Evolutionary conservation across 306 rosid species (phyloP).

Genomic region (Casuarina glauca): DNA sequence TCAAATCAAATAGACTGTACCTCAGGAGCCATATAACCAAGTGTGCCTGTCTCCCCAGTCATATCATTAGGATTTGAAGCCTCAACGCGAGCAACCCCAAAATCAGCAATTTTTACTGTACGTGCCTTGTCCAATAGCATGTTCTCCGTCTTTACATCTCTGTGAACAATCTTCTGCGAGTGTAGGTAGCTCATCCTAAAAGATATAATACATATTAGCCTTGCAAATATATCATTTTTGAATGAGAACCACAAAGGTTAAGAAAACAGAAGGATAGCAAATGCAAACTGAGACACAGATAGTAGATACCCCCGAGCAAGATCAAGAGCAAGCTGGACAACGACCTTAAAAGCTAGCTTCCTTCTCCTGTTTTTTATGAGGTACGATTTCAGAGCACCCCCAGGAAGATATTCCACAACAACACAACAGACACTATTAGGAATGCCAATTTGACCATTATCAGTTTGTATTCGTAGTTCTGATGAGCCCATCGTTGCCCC

Average conservation of each 20-base stretch:
- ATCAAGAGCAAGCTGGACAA: slow-evolving; percentile 90
- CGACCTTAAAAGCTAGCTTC: slow-evolving; percentile 89
- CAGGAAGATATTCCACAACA: slow-evolving; percentile 91
- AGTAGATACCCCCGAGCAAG: slow-evolving; percentile 87
- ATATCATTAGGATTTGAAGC: slow-evolving; percentile 99
- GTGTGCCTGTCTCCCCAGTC: slow-evolving; percentile 99
- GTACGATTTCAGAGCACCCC: slow-evolving; percentile 79
- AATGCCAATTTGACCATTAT: slow-evolving; percentile 82
- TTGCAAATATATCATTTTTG: slow-evolving; percentile 18
- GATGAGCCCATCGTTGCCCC: slow-evolving; percentile 97
- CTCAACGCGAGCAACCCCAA: slow-evolving; percentile 98
- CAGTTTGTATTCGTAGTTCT: slow-evolving; percentile 88
- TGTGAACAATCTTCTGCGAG: slow-evolving; percentile 92
- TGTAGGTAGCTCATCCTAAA: slow-evolving; percentile 92
- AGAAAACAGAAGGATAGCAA: slow-evolving; percentile 9
- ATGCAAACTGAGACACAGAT: background rate
- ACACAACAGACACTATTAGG: slow-evolving; percentile 93
- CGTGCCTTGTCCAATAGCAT: slow-evolving; percentile 91
- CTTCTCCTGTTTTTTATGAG: slow-evolving; percentile 90
- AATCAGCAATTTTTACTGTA: slow-evolving; percentile 89
- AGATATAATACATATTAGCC: slow-evolving; percentile 26
- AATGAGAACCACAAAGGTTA: slow-evolving; percentile 27
- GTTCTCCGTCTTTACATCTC: slow-evolving; percentile 98
- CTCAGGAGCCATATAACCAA: slow-evolving; percentile 99
- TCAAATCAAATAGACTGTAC: slow-evolving; percentile 31